These are phyloP conservation scores for Tremella fuciformis DNA, from an alignment of 768 basidiomycete genomes.

Conservation along the genomic window DNA sequence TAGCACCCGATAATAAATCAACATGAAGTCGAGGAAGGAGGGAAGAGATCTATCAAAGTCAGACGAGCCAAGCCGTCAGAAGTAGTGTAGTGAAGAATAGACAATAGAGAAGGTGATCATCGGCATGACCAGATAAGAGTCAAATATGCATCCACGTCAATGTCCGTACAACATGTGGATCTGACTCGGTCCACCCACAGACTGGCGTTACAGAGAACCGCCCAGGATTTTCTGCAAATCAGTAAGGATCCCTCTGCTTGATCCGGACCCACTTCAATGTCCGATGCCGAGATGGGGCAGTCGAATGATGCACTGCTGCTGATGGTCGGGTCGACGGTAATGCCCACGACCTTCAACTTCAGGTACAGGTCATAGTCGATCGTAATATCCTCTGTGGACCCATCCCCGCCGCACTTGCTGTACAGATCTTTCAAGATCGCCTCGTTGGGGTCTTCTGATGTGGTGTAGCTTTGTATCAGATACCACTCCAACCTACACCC, in stretches of 20 bases:
- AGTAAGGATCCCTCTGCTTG: not conserved
- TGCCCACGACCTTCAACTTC: conserved; percentile 43
- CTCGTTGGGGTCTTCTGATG: conserved; percentile 41
- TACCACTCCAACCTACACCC: not conserved
- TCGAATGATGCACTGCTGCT: conserved; percentile 47
- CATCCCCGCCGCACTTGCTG: conserved; percentile 37
- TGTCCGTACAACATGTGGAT: too few species aligned
- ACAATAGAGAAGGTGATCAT: too few species aligned
- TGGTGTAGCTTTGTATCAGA: conserved; percentile 39
- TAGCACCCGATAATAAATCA: too few species aligned
- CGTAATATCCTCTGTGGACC: conserved; percentile 39
- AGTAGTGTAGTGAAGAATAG: too few species aligned
- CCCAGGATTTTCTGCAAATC: conserved; percentile 4
- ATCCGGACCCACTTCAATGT: conserved; percentile 36
- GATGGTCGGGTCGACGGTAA: conserved; percentile 41
- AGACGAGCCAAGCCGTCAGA: too few species aligned
- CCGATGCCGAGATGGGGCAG: conserved; percentile 43
- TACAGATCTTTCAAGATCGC: conserved; percentile 46
- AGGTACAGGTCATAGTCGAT: conserved; percentile 49
- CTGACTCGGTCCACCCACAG: too few species aligned
- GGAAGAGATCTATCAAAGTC: too few species aligned
- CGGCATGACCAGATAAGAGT: too few species aligned
- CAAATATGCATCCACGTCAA: too few species aligned
- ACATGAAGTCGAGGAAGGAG: too few species aligned
- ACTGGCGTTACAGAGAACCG: not conserved